Percentiles rank a stretch among this genome's conserved stretches.
Conservation (phyloP, 306 rosid genomes). For the Urtica urens region DNA sequence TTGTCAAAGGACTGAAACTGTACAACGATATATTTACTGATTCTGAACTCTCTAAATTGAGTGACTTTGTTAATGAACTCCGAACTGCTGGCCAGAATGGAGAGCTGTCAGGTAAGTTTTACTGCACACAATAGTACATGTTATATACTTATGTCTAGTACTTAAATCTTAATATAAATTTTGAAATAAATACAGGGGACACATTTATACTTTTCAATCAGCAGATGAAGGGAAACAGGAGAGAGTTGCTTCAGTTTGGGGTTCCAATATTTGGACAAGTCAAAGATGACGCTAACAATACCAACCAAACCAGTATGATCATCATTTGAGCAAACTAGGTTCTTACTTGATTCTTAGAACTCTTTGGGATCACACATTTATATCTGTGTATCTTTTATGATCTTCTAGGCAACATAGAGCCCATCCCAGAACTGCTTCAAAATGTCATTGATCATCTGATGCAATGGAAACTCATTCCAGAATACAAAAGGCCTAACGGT, state of each 20-base stretch:
- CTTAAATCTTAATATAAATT: constrained; percentile 13
- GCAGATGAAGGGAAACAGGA: constrained; percentile 78
- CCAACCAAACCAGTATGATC: constrained; percentile 24
- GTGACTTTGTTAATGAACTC: constrained; percentile 55
- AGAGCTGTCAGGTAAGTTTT: constrained; percentile 60
- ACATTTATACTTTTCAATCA: constrained; percentile 82
- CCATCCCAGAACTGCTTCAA: constrained; percentile 71
- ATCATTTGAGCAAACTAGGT: not conserved
- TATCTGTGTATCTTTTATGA: not conserved
- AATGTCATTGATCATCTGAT: constrained; percentile 79
- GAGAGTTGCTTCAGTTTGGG: constrained; percentile 92
- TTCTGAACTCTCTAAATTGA: constrained; percentile 58
- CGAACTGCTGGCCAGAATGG: constrained; percentile 82
- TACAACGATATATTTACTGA: constrained; percentile 71
- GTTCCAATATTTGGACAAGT: constrained; percentile 83
- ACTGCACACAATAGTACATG: not conserved
- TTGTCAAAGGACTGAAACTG: constrained; percentile 85
- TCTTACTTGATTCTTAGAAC: not conserved
- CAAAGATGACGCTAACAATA: constrained; percentile 55
- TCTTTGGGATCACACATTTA: not conserved
- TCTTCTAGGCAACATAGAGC: constrained; percentile 59
- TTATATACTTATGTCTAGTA: not conserved
- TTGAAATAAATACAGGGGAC: constrained; percentile 41
- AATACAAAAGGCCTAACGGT: constrained; percentile 93
- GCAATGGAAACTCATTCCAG: constrained; percentile 90